A percentile compares a stretch with the other conserved stretches of the same genome.
Conservation (phyloP, 805 yeast species). For the Candida vartiovaarae region DNA sequence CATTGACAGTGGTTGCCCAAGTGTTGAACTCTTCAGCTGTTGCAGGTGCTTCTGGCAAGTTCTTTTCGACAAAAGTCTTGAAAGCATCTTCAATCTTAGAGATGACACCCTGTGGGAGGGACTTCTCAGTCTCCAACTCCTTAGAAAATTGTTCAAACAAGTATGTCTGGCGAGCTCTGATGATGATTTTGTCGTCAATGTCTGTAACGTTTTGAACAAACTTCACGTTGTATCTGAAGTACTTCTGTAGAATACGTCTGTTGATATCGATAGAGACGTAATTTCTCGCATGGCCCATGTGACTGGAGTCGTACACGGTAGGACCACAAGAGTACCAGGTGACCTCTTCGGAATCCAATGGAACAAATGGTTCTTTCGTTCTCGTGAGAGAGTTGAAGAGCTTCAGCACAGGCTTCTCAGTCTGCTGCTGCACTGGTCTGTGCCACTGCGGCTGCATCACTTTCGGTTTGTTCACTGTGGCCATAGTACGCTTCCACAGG, state of each 20-base stretch:
- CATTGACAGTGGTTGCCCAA: slow-evolving; percentile 49
- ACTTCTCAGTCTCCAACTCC: slow-evolving; percentile 20
- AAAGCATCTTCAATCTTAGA: slow-evolving; percentile 38
- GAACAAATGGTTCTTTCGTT: slow-evolving; percentile 70
- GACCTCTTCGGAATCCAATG: slow-evolving; percentile 55
- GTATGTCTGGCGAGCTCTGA: slow-evolving; percentile 87
- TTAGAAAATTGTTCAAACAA: slow-evolving; percentile 57
- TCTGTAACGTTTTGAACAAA: slow-evolving; percentile 98
- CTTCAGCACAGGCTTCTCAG: slow-evolving; percentile 40
- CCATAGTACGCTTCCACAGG: slow-evolving; percentile 16
- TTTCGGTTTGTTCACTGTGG: slow-evolving; percentile 23
- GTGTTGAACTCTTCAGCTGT: slow-evolving; percentile 31
- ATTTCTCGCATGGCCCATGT: slow-evolving; percentile 98
- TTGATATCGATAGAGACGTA: slow-evolving; percentile 92
- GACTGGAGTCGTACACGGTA: slow-evolving; percentile 91
- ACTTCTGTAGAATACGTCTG: slow-evolving; percentile 81
- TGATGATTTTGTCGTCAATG: slow-evolving; percentile 92
- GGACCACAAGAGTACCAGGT: slow-evolving; percentile 99
- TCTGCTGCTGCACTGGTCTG: slow-evolving; percentile 25
- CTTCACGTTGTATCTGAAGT: slow-evolving; percentile 80
- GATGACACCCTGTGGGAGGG: slow-evolving; percentile 29
- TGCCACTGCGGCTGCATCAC: slow-evolving; percentile 49
- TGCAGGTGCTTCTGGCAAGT: slow-evolving; percentile 40
- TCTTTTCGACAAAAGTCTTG: slow-evolving; percentile 41
- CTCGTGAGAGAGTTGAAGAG: slow-evolving; percentile 82